Conservation (phyloP, 306 rosid genomes). For the Vigna nakashimae region DNA sequence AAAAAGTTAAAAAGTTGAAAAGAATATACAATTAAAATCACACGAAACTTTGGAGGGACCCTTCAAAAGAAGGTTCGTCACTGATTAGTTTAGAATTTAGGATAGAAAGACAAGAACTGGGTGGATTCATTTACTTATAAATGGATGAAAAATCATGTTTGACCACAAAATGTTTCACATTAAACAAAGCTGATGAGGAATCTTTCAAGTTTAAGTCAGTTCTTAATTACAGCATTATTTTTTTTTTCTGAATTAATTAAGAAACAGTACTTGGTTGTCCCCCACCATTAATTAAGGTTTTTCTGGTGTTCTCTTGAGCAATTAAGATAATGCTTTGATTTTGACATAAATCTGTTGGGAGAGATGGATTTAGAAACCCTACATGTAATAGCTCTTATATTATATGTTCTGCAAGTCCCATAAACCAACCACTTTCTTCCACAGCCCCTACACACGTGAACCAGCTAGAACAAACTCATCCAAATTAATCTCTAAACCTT, state of each 20-base stretch:
- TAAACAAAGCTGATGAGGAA: conserved; percentile 29
- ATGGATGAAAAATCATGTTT: conserved; percentile 30
- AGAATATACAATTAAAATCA: not conserved
- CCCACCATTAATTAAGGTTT: not conserved
- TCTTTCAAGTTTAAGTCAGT: conserved; percentile 23
- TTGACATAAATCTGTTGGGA: conserved; percentile 47
- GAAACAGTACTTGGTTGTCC: conserved; percentile 9
- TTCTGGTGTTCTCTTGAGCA: conserved; percentile 31
- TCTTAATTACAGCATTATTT: not conserved
- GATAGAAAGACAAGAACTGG: conserved; percentile 21
- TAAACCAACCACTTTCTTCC: conserved; percentile 42
- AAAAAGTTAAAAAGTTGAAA: too few species aligned
- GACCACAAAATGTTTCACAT: conserved; percentile 46
- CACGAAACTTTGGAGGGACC: not conserved
- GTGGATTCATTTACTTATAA: not conserved
- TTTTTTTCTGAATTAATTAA: not conserved
- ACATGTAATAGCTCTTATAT: not conserved
- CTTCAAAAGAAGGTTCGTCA: conserved; percentile 1
- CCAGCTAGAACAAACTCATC: conserved; percentile 39
- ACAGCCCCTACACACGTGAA: conserved; percentile 60
- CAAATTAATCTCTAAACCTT: not conserved
- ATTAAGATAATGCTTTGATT: conserved; percentile 51
- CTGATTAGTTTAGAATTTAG: not conserved
- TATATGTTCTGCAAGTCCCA: conserved; percentile 37
- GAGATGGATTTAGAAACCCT: conserved; percentile 45